Conservation (phyloP, 768 basidiomycete genomes). For the Macrolepiota albuminosa region DNA sequence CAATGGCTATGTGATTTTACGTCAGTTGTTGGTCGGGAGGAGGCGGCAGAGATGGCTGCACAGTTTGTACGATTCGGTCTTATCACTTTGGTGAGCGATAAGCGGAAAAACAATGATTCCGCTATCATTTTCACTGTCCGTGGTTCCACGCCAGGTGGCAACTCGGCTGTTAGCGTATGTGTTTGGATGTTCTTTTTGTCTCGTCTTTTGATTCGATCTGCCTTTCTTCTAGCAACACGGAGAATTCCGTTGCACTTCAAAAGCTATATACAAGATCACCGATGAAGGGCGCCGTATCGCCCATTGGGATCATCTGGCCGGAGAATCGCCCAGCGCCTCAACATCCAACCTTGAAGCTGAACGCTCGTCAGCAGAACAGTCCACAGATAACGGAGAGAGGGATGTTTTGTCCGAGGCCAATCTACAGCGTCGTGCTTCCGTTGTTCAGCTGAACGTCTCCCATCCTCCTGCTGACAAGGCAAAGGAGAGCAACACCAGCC, state of each 20-base stretch:
- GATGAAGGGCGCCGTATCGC: constrained; percentile 86
- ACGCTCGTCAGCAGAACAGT: constrained; percentile 59
- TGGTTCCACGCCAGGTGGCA: constrained; percentile 70
- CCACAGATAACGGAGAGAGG: constrained; percentile 25
- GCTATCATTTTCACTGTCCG: constrained; percentile 92
- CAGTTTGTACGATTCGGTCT: constrained; percentile 96
- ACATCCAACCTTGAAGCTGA: constrained; percentile 54
- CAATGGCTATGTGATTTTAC: constrained; percentile 99
- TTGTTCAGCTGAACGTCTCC: constrained; percentile 63
- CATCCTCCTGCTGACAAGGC: constrained; percentile 53
- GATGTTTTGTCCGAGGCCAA: constrained; percentile 45
- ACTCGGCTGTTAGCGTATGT: constrained; percentile 69
- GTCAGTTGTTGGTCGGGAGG: constrained; percentile 91
- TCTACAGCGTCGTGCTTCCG: constrained; percentile 74
- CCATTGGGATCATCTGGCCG: constrained; percentile 66
- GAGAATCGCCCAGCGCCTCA: constrained; percentile 64
- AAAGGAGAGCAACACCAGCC: constrained; percentile 91
- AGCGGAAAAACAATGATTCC: constrained; percentile 86
- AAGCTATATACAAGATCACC: constrained; percentile 92
- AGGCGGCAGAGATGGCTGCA: constrained; percentile 95
- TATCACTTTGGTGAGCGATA: constrained; percentile 84
- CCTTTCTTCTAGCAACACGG: constrained; percentile 66
- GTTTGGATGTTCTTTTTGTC: constrained; percentile 4
- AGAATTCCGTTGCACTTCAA: constrained; percentile 94
- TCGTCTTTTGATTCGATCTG: constrained; percentile 9